phyloP scores from a whole-genome alignment of 495 filamentous ascomycete genomes.

The Chaetomium tenue region DNA sequence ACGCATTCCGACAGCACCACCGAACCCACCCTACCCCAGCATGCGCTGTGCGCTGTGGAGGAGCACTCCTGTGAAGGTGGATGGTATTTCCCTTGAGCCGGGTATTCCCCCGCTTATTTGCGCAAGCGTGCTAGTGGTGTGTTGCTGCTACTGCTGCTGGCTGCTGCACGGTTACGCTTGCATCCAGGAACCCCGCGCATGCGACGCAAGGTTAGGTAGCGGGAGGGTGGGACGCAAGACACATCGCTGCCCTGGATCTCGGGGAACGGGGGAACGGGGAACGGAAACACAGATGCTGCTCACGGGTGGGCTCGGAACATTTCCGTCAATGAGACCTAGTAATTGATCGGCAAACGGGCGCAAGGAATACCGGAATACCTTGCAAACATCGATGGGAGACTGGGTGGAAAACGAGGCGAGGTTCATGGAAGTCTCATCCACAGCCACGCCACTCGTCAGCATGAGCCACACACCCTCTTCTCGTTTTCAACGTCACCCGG shows the following conservation, averaged over 20 bases:
- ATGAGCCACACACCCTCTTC: background rate
- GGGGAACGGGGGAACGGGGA: background rate
- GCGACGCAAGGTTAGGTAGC: background rate
- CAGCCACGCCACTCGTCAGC: conserved; percentile 2
- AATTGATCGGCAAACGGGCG: background rate
- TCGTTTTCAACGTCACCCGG: background rate
- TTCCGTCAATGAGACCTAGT: background rate
- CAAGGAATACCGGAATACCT: too few species aligned
- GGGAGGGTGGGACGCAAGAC: background rate
- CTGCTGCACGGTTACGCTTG: background rate
- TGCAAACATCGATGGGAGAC: background rate
- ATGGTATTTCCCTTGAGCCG: background rate
- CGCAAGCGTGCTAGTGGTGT: background rate
- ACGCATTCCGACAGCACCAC: background rate
- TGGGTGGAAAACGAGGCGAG: background rate
- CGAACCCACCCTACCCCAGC: too few species aligned
- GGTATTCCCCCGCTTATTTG: background rate
- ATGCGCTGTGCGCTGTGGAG: background rate
- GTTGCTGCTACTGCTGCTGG: background rate
- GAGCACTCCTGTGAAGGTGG: background rate
- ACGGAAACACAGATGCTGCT: background rate
- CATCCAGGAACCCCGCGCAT: conserved; percentile 8
- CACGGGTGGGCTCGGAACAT: background rate
- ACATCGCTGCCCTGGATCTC: background rate
- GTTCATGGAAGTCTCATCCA: background rate